Evolutionary conservation across 2,329 filamentous ascomycete genomes (phyloP), one percentile per base, ranked within the genome.

Genomic region (Pseudogymnoascus sp.): DNA sequence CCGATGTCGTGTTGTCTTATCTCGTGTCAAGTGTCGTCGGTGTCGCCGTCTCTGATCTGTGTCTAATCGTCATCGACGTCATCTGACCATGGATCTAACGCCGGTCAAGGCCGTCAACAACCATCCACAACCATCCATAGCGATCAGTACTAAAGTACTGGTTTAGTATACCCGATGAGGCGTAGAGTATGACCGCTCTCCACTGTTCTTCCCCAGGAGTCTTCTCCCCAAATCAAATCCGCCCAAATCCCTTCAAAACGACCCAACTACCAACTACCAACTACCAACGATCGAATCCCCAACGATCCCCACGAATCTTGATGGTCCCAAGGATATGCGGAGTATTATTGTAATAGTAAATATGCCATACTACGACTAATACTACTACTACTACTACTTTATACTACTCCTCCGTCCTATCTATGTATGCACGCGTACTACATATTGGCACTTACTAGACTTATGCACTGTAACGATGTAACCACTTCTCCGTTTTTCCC

Each of bases 61-160:
- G 29, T 56, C 50, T 56, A 56, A 33, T 56, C 50, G 50, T 56
- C 50, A 56, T 56, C 50, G 50, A 56, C 50, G 50, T 56, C 50
- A 56, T 56, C n/a, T 56, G 50, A 56, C 29, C 16, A 14, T 56
- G 29, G n/a, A 56, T 56, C 50, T 10, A 19, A 35, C 29, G 29
- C 50, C 50, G 29, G 29, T 33, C 47, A 31, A 19, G 26, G 24
- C 44, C 44, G 24, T 56, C 29, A 56, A 33, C 29, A 50, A 44
- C n/a, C 38, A 42, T 42, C 38, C n/a, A 19, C 38, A 19, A 38
- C 37, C 19, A 47, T 26, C 44, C 44, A 50, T 5, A 56, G 24
- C 47, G 14, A 53, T 53, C 16, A 44, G 40, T 11, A 4, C 21
- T 11, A 21, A 14, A 35, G 10, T 33, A 56, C 50, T 19, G 7